phyloP scores from a whole-genome alignment of 495 filamentous ascomycete genomes.

The Daldinia loculata region DNA sequence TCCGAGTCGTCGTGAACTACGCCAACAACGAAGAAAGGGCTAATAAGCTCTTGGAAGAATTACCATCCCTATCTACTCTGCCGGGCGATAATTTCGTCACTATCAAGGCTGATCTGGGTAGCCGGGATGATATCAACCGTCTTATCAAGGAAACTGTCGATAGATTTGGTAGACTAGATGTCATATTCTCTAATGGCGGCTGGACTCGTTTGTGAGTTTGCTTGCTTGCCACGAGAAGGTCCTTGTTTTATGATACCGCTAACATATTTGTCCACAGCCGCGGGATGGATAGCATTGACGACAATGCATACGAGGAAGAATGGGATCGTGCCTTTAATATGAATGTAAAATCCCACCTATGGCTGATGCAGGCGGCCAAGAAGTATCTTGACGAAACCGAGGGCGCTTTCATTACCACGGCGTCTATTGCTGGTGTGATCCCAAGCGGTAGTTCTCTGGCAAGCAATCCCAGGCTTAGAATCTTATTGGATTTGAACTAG shows the following conservation, averaged over 20 bases:
- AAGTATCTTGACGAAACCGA: slow-evolving; percentile 57
- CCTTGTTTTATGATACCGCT: background rate
- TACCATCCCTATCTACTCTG: slow-evolving; percentile 43
- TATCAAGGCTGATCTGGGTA: slow-evolving; percentile 61
- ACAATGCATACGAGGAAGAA: slow-evolving; percentile 64
- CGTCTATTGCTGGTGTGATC: slow-evolving; percentile 62
- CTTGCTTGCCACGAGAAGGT: too few relatives aligned
- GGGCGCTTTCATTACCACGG: slow-evolving; percentile 63
- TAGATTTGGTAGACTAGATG: slow-evolving; percentile 60
- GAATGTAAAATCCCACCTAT: slow-evolving; percentile 68
- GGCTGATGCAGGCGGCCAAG: slow-evolving; percentile 60
- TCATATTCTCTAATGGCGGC: slow-evolving; percentile 65
- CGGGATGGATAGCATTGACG: slow-evolving; percentile 60
- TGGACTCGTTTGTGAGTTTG: slow-evolving; percentile 58
- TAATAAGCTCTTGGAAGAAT: slow-evolving; percentile 53
- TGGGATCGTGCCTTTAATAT: slow-evolving; percentile 66
- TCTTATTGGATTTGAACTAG: background rate
- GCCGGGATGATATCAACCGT: slow-evolving; percentile 50
- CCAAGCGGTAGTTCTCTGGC: slow-evolving; percentile 60
- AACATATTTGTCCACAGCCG: slow-evolving; percentile 34
- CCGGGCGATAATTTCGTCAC: slow-evolving; percentile 45
- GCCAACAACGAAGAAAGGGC: slow-evolving; percentile 56
- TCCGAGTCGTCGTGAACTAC: slow-evolving; percentile 64
- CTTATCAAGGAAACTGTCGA: slow-evolving; percentile 56
- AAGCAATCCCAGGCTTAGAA: slow-evolving; percentile 2